These are phyloP conservation scores for Alternaria sp. DNA, from an alignment of 2,329 filamentous ascomycete species.

Conservation along the genomic window DNA sequence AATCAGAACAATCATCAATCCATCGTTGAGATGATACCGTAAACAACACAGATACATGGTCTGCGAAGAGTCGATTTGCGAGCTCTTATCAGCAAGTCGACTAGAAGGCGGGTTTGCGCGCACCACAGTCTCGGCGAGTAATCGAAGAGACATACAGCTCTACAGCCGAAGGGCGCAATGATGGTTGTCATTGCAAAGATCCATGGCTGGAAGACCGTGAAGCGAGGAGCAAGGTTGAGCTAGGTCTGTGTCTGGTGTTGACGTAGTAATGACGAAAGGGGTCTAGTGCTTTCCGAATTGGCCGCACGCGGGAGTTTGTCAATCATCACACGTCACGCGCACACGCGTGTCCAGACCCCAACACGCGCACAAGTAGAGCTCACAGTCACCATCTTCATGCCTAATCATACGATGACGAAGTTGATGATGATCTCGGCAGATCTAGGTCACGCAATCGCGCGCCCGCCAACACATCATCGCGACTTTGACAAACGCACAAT, in stretches of 20 bases:
- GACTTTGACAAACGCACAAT: background rate
- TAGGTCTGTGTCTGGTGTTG: background rate
- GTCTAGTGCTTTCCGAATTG: background rate
- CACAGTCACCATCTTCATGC: background rate
- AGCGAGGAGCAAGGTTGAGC: no score
- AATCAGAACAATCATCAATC: background rate
- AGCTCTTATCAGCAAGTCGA: background rate
- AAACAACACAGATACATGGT: background rate
- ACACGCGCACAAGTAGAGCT: background rate
- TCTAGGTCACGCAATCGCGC: background rate
- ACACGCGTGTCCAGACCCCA: background rate
- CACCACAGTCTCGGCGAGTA: background rate
- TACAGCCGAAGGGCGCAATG: background rate
- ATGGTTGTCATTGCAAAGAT: background rate
- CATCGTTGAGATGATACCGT: background rate
- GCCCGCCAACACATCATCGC: background rate
- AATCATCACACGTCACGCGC: background rate
- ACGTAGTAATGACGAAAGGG: background rate
- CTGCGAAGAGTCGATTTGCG: background rate
- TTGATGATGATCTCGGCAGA: background rate
- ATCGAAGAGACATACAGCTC: background rate
- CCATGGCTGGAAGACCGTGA: background rate
- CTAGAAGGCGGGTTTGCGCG: background rate
- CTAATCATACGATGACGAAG: background rate
- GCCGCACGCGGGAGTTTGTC: background rate